A percentile compares a stretch with the other conserved stretches of the same genome.
Conservation (phyloP, 2,329 filamentous ascomycete genomes). For the Diaporthe aspalathi region DNA sequence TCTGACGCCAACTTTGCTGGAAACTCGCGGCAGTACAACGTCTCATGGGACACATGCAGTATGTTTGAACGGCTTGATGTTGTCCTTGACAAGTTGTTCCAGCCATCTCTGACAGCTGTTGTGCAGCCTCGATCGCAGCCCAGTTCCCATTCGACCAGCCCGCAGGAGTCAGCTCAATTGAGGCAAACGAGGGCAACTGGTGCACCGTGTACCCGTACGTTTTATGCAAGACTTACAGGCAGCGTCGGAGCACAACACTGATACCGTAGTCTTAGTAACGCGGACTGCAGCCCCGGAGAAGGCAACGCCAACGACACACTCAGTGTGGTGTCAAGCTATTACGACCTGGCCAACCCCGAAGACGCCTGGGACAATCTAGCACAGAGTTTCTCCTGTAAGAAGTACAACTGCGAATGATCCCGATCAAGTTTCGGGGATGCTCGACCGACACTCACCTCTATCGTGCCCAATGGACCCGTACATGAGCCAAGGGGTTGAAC, state of each 20-base stretch:
- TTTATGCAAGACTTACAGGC: too few relatives aligned
- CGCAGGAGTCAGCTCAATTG: conserved; percentile 31
- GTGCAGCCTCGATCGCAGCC: conserved; percentile 31
- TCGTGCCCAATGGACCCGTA: neutral
- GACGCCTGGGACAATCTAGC: conserved; percentile 36
- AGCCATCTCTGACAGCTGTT: neutral
- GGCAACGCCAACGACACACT: conserved; percentile 32
- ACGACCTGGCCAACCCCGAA: conserved; percentile 33
- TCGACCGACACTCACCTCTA: too few relatives aligned
- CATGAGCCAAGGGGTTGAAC: too few relatives aligned
- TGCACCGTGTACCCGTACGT: conserved; percentile 36
- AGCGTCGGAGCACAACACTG: neutral
- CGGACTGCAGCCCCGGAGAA: conserved; percentile 27
- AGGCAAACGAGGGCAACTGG: conserved; percentile 31
- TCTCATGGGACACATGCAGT: conserved; percentile 36
- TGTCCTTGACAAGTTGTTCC: neutral
- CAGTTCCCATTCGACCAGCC: conserved; percentile 31
- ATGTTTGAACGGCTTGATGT: neutral
- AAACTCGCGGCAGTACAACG: conserved; percentile 30
- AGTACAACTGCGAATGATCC: conserved; percentile 30
- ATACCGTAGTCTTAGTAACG: neutral
- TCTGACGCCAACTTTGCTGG: conserved; percentile 37
- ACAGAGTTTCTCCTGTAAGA: conserved; percentile 34
- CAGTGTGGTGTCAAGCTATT: conserved; percentile 34
- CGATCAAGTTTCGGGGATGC: rapidly evolving